Evolutionary conservation across 2,329 filamentous ascomycete genomes (phyloP), one percentile per base, ranked within the genome.

Genomic region (Lachnellula willkommii): DNA sequence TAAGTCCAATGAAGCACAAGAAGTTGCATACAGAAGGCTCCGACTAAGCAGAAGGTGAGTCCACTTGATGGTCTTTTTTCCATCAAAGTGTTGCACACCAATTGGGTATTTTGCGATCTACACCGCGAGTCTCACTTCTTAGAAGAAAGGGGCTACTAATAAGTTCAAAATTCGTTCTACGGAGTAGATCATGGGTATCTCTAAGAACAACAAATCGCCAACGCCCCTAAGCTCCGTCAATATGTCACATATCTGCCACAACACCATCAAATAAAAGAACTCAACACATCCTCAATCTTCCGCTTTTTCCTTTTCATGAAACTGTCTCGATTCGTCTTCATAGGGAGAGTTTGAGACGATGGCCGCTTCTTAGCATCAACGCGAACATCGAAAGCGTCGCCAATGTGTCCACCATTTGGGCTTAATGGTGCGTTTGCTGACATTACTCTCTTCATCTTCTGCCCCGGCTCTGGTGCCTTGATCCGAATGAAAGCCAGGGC

Each of bases 231-330:
- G 28, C 28, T 32, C 28, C 28, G 9, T 32, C 8, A 32, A 40
- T 15, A 40, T 17, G 5, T 40, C 7, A 40, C 8, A 9, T 40
- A 17, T 17, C 8, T 26, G 26, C 51, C 14, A 12, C 9, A 48
- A 56, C 17, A 48, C 11, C 40, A 32, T 58, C 37, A 61, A 32
- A 54, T 46, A 39, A 67, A 64, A 5, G 65, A 64, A 12, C 43
- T 54, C 14, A 66, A 47, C 14, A 67, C 48, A 40, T 63, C 60
- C 15, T 47, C 57, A 6, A 67, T 48, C 12, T 63, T 65, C 42
- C 53, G 52, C 53, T 60, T 65, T 50, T 66, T 66, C 4, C 55
- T 61, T 39, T 55, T 52, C 28, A 58, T 56, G 14, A 57, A 43
- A 17, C 24, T 52, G 4, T 46, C 52, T 24, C 48, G 46, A 22